Evolutionary conservation across 805 yeast species (phyloP), one percentile per base, ranked within the genome.

Genomic region (Ogataea methanolica): DNA sequence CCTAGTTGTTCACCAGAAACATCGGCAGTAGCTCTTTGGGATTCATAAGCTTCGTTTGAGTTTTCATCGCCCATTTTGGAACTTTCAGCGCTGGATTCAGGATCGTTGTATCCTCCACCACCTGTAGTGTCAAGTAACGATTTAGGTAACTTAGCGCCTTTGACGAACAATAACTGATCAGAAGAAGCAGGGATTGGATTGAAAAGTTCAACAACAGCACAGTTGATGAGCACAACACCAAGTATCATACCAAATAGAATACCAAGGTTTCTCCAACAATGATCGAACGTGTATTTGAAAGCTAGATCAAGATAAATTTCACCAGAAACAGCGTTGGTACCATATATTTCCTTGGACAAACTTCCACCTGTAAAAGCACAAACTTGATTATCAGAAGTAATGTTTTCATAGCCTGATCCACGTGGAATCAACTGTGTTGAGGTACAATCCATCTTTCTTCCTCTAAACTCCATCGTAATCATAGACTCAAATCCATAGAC

Each of bases 401-500:
- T 57, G 12, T 36, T 26, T 3, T 21, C 16, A 16, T 14, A 21
- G 17, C 22, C 19, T 6, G 23, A 12, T 2, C 22, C 64, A 19
- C 21, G 21, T 69, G 19, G 39, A 44, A 37, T 51, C 49, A 59
- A 80, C 83, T 3, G 5, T 21, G 72, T 67, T 15, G 64, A 51
- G 8, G 34, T 39, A 68, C 95, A 86, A 41, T 63, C 63, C 68
- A 82, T 78, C 12, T 71, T 66, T 40, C 79, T 67, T 41, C 75
- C 74, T 57, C 76, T 79, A 61, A 86, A 83, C 62, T 87, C 92
- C 56, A 78, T 79, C 11, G 75, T 72, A 72, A 87, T 69, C 57
- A 86, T 67, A 1, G 83, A 66, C 62, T 87, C 94, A 63, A 79
- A 80, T 0, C 76, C 77, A 55, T 74, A 82, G 50, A 73, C 69